Evolutionary conservation across 176 grass and related monocot species (phyloP).

Genomic region (Zoysia japonica): DNA sequence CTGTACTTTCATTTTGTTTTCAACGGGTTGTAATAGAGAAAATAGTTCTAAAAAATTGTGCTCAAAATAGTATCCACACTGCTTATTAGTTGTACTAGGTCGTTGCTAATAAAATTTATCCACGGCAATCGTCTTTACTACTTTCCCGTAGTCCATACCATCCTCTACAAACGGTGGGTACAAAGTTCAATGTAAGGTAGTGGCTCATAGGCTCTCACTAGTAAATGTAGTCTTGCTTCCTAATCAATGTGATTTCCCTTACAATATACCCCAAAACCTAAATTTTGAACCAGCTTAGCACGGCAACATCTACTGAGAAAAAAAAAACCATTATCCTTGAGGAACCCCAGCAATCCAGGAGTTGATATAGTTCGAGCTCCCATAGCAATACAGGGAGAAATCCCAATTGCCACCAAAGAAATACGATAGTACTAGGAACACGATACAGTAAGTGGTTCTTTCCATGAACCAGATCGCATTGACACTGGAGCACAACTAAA

Average conservation of each 20-base stretch:
- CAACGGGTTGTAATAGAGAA: background rate
- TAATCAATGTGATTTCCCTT: background rate
- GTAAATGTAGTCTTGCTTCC: background rate
- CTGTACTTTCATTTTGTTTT: too few species aligned
- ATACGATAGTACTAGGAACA: background rate
- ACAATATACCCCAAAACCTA: too few species aligned
- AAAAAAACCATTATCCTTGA: too few species aligned
- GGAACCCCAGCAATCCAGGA: too few species aligned
- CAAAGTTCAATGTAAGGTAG: background rate
- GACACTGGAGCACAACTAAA: conserved; percentile 14
- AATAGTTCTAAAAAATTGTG: background rate
- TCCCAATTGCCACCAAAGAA: background rate
- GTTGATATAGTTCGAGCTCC: background rate
- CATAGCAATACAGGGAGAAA: conserved; percentile 1
- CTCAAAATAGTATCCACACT: background rate
- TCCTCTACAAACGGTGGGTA: background rate
- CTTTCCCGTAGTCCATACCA: background rate
- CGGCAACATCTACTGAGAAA: too few species aligned
- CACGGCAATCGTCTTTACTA: background rate
- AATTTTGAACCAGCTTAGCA: too few species aligned
- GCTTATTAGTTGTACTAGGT: background rate
- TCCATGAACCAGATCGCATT: conserved; percentile 35
- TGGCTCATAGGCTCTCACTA: background rate
- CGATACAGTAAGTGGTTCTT: too few species aligned
- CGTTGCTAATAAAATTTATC: conserved; percentile 20